These are phyloP conservation scores for Maudiozyma bulderi DNA, from an alignment of 805 yeast species.

Conservation along the genomic window DNA sequence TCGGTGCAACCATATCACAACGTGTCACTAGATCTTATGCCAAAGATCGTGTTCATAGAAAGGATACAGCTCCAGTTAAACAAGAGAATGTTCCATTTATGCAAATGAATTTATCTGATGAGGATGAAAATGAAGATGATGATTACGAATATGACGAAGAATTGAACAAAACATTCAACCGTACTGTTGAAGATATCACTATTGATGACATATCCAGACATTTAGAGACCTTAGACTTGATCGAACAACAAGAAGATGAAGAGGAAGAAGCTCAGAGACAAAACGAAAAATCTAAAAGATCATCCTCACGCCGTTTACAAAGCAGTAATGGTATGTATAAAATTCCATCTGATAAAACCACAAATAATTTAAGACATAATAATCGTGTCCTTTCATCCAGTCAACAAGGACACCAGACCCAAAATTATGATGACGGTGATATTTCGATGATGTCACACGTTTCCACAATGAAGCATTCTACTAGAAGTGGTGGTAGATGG, in stretches of 20 bases:
- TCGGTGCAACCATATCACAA: constrained; percentile 11
- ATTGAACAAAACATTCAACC: constrained; percentile 29
- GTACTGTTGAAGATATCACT: constrained; percentile 31
- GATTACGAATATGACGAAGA: constrained; percentile 30
- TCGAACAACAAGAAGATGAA: constrained; percentile 8
- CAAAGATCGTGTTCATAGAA: background rate
- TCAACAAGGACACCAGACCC: background rate
- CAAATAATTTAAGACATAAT: constrained; percentile 18
- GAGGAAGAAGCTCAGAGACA: background rate
- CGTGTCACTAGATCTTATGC: constrained; percentile 20
- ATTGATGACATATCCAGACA: constrained; percentile 32
- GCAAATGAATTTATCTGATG: constrained; percentile 23
- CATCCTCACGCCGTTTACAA: constrained; percentile 5
- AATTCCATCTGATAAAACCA: constrained; percentile 23
- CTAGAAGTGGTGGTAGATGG: constrained; percentile 28
- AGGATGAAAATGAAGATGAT: constrained; percentile 29
- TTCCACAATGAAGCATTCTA: constrained; percentile 23
- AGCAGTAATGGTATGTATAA: constrained; percentile 16
- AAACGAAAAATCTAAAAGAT: background rate
- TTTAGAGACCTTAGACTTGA: constrained; percentile 28
- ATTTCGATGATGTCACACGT: constrained; percentile 31
- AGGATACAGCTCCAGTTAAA: background rate
- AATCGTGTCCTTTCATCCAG: constrained; percentile 3
- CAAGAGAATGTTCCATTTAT: constrained; percentile 21
- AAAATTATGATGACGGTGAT: constrained; percentile 25